Conservation (phyloP, 2,329 filamentous ascomycete species). For the Cadophora malorum region DNA sequence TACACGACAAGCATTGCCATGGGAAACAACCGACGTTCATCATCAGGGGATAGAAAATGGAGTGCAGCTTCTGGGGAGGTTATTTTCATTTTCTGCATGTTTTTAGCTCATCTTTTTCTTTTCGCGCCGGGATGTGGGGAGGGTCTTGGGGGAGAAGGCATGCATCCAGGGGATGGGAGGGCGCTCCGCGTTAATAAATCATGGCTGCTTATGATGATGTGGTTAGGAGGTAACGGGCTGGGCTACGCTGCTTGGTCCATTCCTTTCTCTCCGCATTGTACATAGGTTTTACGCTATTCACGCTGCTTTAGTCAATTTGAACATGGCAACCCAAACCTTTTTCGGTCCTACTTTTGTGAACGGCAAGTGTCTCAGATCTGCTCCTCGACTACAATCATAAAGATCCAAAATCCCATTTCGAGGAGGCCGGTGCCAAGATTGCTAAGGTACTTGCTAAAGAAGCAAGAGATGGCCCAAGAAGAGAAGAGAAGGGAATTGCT, state of each 20-base stretch:
- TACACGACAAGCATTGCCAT: slow-evolving; percentile 18
- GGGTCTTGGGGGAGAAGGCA: slow-evolving; percentile 16
- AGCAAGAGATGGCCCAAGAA: too few relatives aligned
- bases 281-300: slow-evolving; percentile 9
- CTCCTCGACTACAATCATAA: too few relatives aligned
- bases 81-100: slow-evolving; percentile 35
- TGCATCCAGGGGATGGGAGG: slow-evolving; percentile 19
- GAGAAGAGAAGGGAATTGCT: too few relatives aligned
- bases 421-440: too few relatives aligned
- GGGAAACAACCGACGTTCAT: slow-evolving; percentile 23
- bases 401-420: too few relatives aligned
- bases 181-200: slow-evolving; percentile 18
- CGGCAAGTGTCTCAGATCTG: too few relatives aligned
- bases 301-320: slow-evolving; percentile 21
- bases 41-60: slow-evolving; percentile 36
- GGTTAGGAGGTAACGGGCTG: slow-evolving; percentile 1
- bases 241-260: slow-evolving; percentile 8
- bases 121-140: slow-evolving; percentile 24
- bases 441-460: too few relatives aligned
- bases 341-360: too few relatives aligned
- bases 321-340: slow-evolving; percentile 26
- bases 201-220: slow-evolving; percentile 19
- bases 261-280: slow-evolving; percentile 16
- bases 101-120: slow-evolving; percentile 32
- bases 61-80: slow-evolving; percentile 45